Evolutionary conservation across 768 basidiomycete species (phyloP).

Genomic region (Hygrophorus pudorinus): DNA sequence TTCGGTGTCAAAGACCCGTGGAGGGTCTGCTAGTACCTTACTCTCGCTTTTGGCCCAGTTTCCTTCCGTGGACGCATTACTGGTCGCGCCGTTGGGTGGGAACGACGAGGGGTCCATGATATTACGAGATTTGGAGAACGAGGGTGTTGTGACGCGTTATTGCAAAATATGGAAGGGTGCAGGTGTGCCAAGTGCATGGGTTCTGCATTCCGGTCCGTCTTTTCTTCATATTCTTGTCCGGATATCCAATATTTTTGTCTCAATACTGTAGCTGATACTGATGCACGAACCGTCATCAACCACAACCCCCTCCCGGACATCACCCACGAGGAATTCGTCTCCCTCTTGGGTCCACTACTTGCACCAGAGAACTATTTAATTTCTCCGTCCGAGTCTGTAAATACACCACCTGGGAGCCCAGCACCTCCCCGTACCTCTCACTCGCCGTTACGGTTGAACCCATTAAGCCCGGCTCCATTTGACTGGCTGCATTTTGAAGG

Average conservation of each 20-base stretch:
- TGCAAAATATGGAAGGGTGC: constrained; percentile 58
- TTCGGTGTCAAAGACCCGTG: constrained; percentile 54
- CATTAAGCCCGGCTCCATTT: constrained; percentile 64
- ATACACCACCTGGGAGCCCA: constrained; percentile 22
- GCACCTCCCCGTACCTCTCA: constrained; percentile 26
- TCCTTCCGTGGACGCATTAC: constrained; percentile 48
- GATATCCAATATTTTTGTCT: constrained; percentile 1
- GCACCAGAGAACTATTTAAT: constrained; percentile 68
- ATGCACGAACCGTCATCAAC: constrained; percentile 64
- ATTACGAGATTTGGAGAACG: constrained; percentile 9
- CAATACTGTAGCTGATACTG: constrained; percentile 36
- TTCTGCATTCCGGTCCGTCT: constrained; percentile 57
- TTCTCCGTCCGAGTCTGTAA: constrained; percentile 19
- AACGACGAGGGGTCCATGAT: constrained; percentile 61
- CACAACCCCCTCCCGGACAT: constrained; percentile 84
- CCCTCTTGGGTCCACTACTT: constrained; percentile 68
- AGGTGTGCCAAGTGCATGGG: constrained; percentile 76
- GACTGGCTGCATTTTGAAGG: constrained; percentile 88
- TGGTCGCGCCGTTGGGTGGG: constrained; percentile 67
- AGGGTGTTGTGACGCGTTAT: constrained; percentile 9
- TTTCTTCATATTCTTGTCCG: constrained; percentile 1
- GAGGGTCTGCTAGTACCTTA: constrained; percentile 63
- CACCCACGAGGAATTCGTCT: constrained; percentile 80
- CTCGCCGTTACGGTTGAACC: constrained; percentile 26
- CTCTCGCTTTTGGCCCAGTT: constrained; percentile 70